Base-by-base conservation (phyloP, 2,329 filamentous ascomycete genomes). In the Hypoxylon sp. region DNA sequence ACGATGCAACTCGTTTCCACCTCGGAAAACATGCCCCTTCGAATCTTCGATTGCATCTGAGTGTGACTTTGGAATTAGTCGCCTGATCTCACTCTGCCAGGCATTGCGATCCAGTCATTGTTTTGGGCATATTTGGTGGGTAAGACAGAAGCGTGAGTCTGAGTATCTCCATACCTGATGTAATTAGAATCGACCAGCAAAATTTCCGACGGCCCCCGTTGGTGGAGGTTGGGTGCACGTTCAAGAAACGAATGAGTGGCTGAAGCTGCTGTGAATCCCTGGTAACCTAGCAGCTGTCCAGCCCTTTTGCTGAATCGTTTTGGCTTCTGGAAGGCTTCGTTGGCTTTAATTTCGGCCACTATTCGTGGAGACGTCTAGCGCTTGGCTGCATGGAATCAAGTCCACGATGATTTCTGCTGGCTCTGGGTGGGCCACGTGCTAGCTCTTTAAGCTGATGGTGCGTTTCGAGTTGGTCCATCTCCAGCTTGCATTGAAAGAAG, bases 261-360 rank as follows among this genome's bases (percentile, higher is more conserved):
- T 67, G 52, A 62, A 67, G 63, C 62, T 59, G 46, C 51, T 51
- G 62, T 35, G 31, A 44, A 59, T 53, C 64, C 53, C 53, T 50
- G 56, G 24, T 27, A 27, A 27, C 24, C 24, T 27, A 27, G 24
- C 44, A 54, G 11, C 42, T 50, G 24, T 8, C 37, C 46, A 39
- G 35, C 19, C 19, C 39, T 44, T 44, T 52, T 44, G 24, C 37
- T 47, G 6, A 46, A 42, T 21, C 55, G 27, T 21, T 11, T 27
- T 65, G 47, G 64, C 61, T 70, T 70, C 68, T 70, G 59, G 68
- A 68, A 70, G 59, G 31, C 62, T 70, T 70, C 65, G 62, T 37
- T 68, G 62, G 62, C 56, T 62, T 52, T 54, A 66, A 66, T 70
- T 56, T 70, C 62, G 58, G 58, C 39, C 54, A 54, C 57, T 42